A percentile compares a stretch with the other conserved stretches of the same genome.
phyloP scores from a whole-genome alignment of 345 rosid species.

The Heritiera fomes region DNA sequence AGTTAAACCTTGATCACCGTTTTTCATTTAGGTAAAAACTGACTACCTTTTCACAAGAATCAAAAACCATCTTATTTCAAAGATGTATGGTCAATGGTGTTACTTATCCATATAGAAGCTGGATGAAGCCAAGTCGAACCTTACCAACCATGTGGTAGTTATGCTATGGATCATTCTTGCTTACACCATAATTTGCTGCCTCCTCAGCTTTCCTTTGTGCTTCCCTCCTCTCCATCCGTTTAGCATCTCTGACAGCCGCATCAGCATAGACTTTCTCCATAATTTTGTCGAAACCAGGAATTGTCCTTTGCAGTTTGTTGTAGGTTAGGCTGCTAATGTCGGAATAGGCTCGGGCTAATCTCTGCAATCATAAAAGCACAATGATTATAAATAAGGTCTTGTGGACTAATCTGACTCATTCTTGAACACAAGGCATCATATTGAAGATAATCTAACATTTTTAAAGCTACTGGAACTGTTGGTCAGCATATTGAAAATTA shows the following conservation, averaged over 20 bases:
- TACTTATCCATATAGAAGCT: constrained; percentile 34
- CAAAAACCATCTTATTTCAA: not conserved
- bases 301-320: constrained; percentile 37
- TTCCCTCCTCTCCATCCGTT: constrained; percentile 41
- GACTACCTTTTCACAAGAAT: not conserved
- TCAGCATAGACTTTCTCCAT: constrained; percentile 58
- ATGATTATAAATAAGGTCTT: not conserved
- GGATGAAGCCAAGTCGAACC: constrained; percentile 8
- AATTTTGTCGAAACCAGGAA: constrained; percentile 60
- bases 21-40: not conserved
- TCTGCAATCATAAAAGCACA: constrained; percentile 38
- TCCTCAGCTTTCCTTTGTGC: constrained; percentile 40
- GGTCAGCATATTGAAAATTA: not conserved
- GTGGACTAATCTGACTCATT: not conserved
- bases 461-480: not conserved
- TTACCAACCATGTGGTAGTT: not conserved
- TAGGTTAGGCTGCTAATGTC: constrained; percentile 43
- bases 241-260: constrained; percentile 32
- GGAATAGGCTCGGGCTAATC: constrained; percentile 40
- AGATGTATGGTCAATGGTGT: not conserved
- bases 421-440: not conserved
- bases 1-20: not conserved
- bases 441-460: too few species aligned
- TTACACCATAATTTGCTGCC: constrained; percentile 23
- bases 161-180: constrained; percentile 4